A percentile compares a stretch with the other conserved stretches of the same genome.
phyloP scores from a whole-genome alignment of 805 yeast species.

The Huiozyma naganishii region DNA sequence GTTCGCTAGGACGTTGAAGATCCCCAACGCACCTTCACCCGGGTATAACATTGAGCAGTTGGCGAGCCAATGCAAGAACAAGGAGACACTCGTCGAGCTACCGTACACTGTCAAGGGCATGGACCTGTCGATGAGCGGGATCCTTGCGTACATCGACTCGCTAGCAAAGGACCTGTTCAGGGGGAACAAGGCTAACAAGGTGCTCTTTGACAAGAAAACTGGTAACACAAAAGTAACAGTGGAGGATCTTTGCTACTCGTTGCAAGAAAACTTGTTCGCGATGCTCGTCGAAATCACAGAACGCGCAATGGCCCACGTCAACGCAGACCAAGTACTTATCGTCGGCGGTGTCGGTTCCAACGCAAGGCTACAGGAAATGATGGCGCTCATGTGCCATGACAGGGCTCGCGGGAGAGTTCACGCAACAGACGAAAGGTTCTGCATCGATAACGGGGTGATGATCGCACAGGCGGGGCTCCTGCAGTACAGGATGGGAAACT shows the following conservation, averaged over 20 bases:
- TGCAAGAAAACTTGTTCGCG: conserved; percentile 86
- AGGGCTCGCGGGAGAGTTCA: conserved; percentile 71
- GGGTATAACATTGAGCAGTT: conserved; percentile 94
- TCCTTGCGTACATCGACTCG: conserved; percentile 72
- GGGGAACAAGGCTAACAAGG: conserved; percentile 30
- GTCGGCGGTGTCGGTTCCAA: conserved; percentile 99
- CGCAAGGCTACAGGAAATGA: conserved; percentile 85
- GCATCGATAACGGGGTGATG: conserved; percentile 98
- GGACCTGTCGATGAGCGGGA: conserved; percentile 96
- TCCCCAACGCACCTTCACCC: conserved; percentile 91
- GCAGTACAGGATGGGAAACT: conserved; percentile 71
- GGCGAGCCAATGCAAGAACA: conserved; percentile 55
- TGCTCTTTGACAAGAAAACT: conserved; percentile 29
- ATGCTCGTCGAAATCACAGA: conserved; percentile 98
- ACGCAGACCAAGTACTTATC: conserved; percentile 75
- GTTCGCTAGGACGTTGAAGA: conserved; percentile 82
- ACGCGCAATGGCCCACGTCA: conserved; percentile 96
- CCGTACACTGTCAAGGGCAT: conserved; percentile 98
- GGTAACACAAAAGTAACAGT: conserved; percentile 47
- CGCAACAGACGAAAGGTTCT: conserved; percentile 94
- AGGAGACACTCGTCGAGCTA: conserved; percentile 45
- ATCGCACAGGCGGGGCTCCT: conserved; percentile 95
- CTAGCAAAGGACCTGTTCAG: conserved; percentile 63
- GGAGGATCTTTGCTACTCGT: conserved; percentile 84
- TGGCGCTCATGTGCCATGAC: conserved; percentile 88